Evolutionary conservation across 2,329 filamentous ascomycete species (phyloP), one percentile per base, ranked within the genome.

Genomic region (Diaporthe vaccinii): DNA sequence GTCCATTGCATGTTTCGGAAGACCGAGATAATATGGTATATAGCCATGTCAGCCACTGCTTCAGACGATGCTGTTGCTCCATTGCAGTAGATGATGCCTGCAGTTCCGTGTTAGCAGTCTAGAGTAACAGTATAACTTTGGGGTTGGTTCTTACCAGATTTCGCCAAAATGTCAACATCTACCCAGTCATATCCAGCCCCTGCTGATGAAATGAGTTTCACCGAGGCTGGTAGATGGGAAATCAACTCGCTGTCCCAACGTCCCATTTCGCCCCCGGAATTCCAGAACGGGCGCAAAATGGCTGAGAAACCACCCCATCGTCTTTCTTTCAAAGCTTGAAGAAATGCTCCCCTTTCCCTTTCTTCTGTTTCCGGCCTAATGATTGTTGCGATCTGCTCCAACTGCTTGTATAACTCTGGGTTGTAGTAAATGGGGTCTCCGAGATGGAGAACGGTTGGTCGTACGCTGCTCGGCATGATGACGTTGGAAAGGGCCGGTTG

Each of bases 151-250:
- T 81, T 90, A 92, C 3, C 91, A 90, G 91, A 90, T 3, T 91
- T 90, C 1, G 91, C 91, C 22, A 87, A 89, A 22, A 91, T 89
- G 81, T 88, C 91, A 22, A 92, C 87, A 76, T 86, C 9, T 88
- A 90, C 61, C 91, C 91, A 93, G 81, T 93, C 91, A 79, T 91
- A 93, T 25, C 92, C 87, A 6, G 91, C 91, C 5, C 91, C 92
- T 8, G 91, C 91, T 70, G 88, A 91, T 61, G 91, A 90, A 44
- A 39, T 93, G 28, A 93, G 89, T 76, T 86, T 88, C 76, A 89
- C 87, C 0, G 87, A 88, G 1, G 80, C 68, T 0, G 91, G 91
- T 6, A 93, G 80, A 12, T 90, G 80, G 0, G 84, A 83, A 69
- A 93, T 89, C 28, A 93, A 79, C 76, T 93, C 91, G 15, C 81